Conservation (phyloP, 2,329 filamentous ascomycete genomes). For the Apiospora saccharicola region DNA sequence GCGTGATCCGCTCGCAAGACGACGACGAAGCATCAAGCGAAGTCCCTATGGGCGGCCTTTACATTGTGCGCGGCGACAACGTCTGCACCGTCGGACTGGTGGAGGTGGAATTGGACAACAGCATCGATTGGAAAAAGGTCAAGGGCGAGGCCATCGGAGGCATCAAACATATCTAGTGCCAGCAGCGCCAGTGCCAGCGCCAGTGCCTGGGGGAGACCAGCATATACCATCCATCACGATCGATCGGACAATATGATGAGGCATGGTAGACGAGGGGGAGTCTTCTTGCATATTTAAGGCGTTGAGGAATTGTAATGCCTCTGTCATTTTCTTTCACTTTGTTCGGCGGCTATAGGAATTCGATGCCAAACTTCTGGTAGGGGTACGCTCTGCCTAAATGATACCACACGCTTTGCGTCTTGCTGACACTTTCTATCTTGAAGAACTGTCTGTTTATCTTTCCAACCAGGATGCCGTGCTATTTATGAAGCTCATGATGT, state of each 20-base stretch:
- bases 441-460: background rate
- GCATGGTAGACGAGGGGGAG: background rate
- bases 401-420: conserved; percentile 39
- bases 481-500: conserved; percentile 3
- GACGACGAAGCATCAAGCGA: conserved; percentile 83
- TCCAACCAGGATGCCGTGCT: background rate
- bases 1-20: conserved; percentile 86
- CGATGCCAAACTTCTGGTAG: conserved; percentile 9
- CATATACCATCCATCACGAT: background rate
- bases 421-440: conserved; percentile 38
- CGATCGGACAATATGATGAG: conserved; percentile 22
- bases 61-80: conserved; percentile 93
- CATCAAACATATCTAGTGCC: conserved; percentile 73
- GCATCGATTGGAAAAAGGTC: conserved; percentile 93
- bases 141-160: conserved; percentile 83
- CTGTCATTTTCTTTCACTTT: conserved; percentile 26
- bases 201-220: background rate
- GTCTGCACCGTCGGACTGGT: conserved; percentile 90
- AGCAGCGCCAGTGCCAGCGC: conserved; percentile 28
- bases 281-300: conserved; percentile 31
- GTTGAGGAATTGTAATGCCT: conserved; percentile 25
- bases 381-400: conserved; percentile 45
- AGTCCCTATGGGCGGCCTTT: conserved; percentile 86
- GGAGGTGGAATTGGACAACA: conserved; percentile 86
- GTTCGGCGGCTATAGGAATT: conserved; percentile 29